Conservation (phyloP, 2,329 filamentous ascomycete species). For the Lecanosticta acicola region DNA sequence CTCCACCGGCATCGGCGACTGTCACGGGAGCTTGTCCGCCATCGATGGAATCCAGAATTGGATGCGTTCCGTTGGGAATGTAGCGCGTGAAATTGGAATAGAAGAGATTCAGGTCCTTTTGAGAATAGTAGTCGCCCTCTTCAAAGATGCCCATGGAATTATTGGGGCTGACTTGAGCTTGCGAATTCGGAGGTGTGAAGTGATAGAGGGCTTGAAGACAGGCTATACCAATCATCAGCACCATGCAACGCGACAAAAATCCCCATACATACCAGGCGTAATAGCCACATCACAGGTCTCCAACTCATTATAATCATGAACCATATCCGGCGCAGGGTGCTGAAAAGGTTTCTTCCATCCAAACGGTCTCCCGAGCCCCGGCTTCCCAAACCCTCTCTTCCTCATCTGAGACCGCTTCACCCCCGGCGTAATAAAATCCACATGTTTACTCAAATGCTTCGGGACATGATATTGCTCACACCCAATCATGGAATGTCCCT, state of each 20-base stretch:
- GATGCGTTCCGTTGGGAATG: slow-evolving; percentile 20
- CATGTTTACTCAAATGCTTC: slow-evolving; percentile 18
- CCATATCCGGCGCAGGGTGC: background rate
- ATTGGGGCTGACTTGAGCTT: slow-evolving; percentile 9
- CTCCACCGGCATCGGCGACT: slow-evolving; percentile 11
- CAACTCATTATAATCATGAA: background rate
- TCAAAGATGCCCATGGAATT: slow-evolving; percentile 24
- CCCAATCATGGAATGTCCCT: slow-evolving; percentile 30
- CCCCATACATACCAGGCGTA: slow-evolving; percentile 10
- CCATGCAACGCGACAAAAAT: no score
- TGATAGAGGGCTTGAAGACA: slow-evolving; percentile 24
- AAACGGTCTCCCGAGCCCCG: background rate
- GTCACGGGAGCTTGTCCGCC: slow-evolving; percentile 26
- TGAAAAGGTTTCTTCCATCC: background rate
- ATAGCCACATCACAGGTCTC: background rate
- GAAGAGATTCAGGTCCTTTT: slow-evolving; percentile 19
- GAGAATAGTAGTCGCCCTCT: slow-evolving; percentile 14
- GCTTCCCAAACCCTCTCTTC: background rate
- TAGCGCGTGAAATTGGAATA: slow-evolving; percentile 22
- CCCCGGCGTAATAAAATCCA: slow-evolving; percentile 23
- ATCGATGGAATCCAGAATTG: slow-evolving; percentile 22
- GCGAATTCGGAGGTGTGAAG: slow-evolving; percentile 32
- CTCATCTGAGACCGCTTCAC: slow-evolving; percentile 25
- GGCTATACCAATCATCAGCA: slow-evolving; percentile 7
- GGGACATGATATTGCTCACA: slow-evolving; percentile 35